Evolutionary conservation across 768 basidiomycete genomes (phyloP), one percentile per base, ranked within the genome.

Genomic region (Tubosaeta sp.): DNA sequence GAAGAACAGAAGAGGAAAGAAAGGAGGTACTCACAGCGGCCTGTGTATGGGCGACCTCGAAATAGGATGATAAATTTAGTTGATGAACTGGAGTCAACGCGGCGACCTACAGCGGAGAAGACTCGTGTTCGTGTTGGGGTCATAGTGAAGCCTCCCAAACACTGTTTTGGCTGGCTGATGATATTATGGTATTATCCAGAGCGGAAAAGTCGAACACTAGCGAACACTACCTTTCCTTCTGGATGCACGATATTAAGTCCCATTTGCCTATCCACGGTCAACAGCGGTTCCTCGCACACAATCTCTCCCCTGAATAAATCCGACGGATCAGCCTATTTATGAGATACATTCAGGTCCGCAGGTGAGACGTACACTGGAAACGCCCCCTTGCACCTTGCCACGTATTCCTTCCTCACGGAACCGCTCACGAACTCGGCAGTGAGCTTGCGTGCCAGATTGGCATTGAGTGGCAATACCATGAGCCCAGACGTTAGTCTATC

Each of bases 171-270:
- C 90, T 16, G 78, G 79, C 91, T 96, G 59, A 29, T 96, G 59
- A 29, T 34, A 43, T 31, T 44, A 41, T 32, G 45, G 50, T 14
- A 46, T 48, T 32, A 18, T n/a, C 31, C 6, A 16, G 12, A 19
- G 49, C 25, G 7, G 21, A 16, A 29, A 13, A 22, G 7, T 27
- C 4, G 4, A 49, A 7, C 11, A 3, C 31, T 9, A 35, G 22
- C 18, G 22, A 29, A 16, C 44, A 70, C 32, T 60, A 91, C 93
- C 78, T 97, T 94, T 38, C 96, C 96, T 50, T 94, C 84, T 0
- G 94, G 92, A 63, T 96, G 92, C 14, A 97, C 90, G 46, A 98
- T 87, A 54, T 97, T 97, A 41, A 99, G 70, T 4, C 96, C 96
- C 85, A 97, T 94, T 65, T 97, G 94, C 46, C 94, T 79, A 69